Conservation (phyloP, 2,329 filamentous ascomycete species). For the Colletotrichum cuscutae region DNA sequence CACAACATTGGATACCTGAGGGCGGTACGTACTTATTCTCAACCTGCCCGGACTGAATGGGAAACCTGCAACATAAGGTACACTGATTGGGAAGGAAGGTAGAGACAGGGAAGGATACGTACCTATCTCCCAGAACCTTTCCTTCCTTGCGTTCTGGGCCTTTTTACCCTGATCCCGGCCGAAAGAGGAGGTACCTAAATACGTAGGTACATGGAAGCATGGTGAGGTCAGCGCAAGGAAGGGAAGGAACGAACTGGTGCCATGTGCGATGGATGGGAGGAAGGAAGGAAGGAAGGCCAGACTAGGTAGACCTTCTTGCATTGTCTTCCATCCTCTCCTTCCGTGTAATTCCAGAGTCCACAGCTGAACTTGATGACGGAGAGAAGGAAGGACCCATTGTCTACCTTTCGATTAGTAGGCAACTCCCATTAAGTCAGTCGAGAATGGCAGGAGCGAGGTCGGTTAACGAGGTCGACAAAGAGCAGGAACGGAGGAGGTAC, state of each 20-base stretch:
- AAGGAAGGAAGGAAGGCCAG: neutral
- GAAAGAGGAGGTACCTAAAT: neutral
- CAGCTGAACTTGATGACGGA: neutral
- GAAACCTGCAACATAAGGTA: neutral
- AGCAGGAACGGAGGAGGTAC: neutral
- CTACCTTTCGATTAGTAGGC: neutral
- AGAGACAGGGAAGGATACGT: neutral
- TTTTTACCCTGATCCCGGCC: neutral
- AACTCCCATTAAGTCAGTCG: neutral
- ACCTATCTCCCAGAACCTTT: neutral
- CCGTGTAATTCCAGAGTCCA: neutral
- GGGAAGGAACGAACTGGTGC: neutral
- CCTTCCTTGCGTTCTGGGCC: conserved; percentile 4
- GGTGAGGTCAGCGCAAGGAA: neutral
- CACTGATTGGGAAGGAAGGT: neutral
- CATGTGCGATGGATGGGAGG: neutral
- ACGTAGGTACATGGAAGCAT: neutral
- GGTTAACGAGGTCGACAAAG: neutral
- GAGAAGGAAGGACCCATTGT: neutral
- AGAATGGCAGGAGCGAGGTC: neutral
- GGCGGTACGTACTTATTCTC: neutral
- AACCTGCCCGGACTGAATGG: neutral
- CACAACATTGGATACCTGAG: neutral
- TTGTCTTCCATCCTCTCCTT: neutral
- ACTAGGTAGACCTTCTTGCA: neutral